Base-by-base conservation (phyloP, 352 stramenopile species). In the Globisporangium okanoganense region DNA sequence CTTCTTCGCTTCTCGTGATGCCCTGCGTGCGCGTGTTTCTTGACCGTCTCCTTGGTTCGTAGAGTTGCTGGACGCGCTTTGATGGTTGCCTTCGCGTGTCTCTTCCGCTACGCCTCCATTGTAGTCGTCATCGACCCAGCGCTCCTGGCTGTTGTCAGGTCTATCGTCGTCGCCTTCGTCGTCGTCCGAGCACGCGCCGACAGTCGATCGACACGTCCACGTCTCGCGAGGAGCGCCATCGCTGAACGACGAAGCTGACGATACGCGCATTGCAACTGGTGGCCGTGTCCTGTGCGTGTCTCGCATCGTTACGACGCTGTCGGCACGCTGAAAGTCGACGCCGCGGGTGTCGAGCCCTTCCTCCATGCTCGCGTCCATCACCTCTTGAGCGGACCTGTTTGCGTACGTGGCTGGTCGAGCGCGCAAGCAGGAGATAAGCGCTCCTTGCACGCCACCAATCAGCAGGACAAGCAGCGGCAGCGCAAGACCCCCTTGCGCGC, bases 171-270 rank as follows among this genome's bases (percentile, higher is more conserved):
- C 47, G 45, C 66, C 59, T 27, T 79, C 66, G 14, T 72, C 57
- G 3, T 76, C 69, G 31, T 73, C 69, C 7, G 66, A 82, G 20
- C 5, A 51, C 22, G 66, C 67, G 8, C 67, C 81, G 20, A 91
- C n/a, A 0, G 79, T 91, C 3, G 79, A 89, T 29, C 75, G 75
- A 47, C 64, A 85, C 1, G 76, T 55, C 79, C 79, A 89, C 49
- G 75, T 72, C 18, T 90, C 79, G 14, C 67, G 65, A 14, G 24
- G 61, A 14, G 24, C 14, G 7, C 25, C n/a, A 9, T 38, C 36
- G 33, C 18, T 55, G 27, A 40, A 38, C 7, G 48, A 55, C 20
- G 48, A 55, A 18, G 43, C 29, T 1, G 54, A 51, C 5, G 54
- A 60, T 5, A 10, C 5, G 20, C 54, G 41, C 36, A 40, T 29